phyloP scores from a whole-genome alignment of 1,284 basidiomycete genomes.

The Sutorius eximius region DNA sequence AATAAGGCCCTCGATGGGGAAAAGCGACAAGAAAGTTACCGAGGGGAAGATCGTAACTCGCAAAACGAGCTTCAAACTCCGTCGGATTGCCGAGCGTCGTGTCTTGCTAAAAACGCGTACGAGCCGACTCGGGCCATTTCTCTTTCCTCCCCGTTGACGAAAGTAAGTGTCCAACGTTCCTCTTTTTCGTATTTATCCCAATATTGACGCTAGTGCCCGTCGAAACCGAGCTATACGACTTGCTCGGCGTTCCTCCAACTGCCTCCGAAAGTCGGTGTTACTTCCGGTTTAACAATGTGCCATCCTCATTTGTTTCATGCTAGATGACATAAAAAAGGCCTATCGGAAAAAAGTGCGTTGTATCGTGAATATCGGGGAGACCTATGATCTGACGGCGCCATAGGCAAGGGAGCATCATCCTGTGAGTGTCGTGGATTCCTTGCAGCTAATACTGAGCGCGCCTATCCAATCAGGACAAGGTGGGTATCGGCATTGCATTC shows the following conservation, averaged over 20 bases:
- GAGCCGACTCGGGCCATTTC: slow-evolving; percentile 25
- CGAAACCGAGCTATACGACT: slow-evolving; percentile 77
- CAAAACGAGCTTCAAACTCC: slow-evolving; percentile 33
- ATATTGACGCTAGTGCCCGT: slow-evolving; percentile 54
- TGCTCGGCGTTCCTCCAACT: slow-evolving; percentile 68
- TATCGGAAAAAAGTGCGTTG: slow-evolving; percentile 80
- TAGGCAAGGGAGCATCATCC: slow-evolving; percentile 90
- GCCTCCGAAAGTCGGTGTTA: slow-evolving; percentile 65
- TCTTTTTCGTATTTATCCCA: background rate
- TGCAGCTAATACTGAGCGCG: slow-evolving; percentile 3
- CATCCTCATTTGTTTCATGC: slow-evolving; percentile 13
- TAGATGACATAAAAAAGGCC: slow-evolving; percentile 88
- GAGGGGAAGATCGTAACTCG: background rate
- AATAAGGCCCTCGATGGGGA: background rate
- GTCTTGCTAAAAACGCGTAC: slow-evolving; percentile 29
- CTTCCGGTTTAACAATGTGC: slow-evolving; percentile 1
- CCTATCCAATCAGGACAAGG: slow-evolving; percentile 58
- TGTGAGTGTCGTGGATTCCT: slow-evolving; percentile 49
- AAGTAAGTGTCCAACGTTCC: slow-evolving; percentile 23
- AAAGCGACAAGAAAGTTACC: background rate
- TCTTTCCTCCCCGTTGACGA: slow-evolving; percentile 13
- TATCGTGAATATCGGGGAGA: slow-evolving; percentile 7
- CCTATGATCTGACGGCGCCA: slow-evolving; percentile 27
- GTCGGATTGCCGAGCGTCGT: slow-evolving; percentile 31
- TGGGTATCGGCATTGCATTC: slow-evolving; percentile 26